Evolutionary conservation across 352 stramenopile genomes (phyloP), one percentile per base, ranked within the genome.

Genomic region (Saprolegnia parasitica): DNA sequence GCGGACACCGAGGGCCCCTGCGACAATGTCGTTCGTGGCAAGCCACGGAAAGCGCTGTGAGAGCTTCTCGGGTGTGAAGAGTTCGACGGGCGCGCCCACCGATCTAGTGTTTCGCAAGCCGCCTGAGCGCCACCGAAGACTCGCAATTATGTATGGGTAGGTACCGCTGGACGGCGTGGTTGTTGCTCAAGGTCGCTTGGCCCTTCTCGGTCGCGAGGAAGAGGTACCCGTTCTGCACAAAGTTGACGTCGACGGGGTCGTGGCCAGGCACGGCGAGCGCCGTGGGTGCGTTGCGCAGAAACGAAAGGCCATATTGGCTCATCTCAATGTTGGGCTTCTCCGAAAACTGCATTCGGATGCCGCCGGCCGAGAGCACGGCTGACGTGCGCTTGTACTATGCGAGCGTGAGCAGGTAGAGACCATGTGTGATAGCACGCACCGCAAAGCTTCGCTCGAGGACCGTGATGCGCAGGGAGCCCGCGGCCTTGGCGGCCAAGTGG

Each of bases 291-390:
- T 81, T 72, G 26, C 71, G 67, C 21, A 95, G 65, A 68, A 93
- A 93, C 60, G 93, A 76, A 6, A 82, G 81, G 57, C 86, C 86
- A 56, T 95, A 95, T 50, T 89, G 77, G 67, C 84, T 92, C 78
- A 95, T 83, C 49, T 82, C 65, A 35, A 95, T 84, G 73, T 95
- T 95, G 20, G 77, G 76, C 9, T 62, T 79, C 73, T 88, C 77
- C 5, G 86, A 93, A 62, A 95, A 95, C 68, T 95, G 86, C 72
- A 93, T 81, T 45, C 84, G 84, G 35, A 95, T 92, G 40, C 86
- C 86, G 0, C 86, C 86, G 1, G 74, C 77, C 57, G 86, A 95
- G 20, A 93, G 80, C 65, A 90, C 81, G 11, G 83, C 82, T 4
- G 86, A 95, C 46, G 86, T 80, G 61, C 87, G 79, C 65, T 93